phyloP scores from a whole-genome alignment of 139 green algal genomes.

The Diplosphaera chodatii region DNA sequence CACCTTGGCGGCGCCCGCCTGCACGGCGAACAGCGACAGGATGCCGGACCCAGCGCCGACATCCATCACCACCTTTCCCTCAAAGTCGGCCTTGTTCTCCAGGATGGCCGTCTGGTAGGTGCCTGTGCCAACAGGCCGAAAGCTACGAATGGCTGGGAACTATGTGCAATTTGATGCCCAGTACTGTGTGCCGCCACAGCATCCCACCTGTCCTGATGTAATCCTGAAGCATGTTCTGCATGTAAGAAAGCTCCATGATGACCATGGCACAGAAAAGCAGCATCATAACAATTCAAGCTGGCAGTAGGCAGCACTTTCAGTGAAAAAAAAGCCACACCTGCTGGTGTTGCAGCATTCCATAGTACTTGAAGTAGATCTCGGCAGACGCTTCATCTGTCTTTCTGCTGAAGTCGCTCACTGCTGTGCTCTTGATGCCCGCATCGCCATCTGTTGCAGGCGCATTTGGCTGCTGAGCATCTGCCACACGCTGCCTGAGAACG shows the following conservation, averaged over 20 bases:
- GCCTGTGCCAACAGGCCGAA: no score
- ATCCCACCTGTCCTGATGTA: background rate
- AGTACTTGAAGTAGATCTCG: slow-evolving; percentile 87
- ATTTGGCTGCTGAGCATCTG: background rate
- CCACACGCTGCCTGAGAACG: background rate
- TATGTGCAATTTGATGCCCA: no score
- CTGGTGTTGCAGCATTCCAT: slow-evolving; percentile 83
- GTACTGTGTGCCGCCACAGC: no score
- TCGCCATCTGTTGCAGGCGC: background rate
- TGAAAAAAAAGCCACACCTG: no score
- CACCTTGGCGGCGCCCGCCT: no score
- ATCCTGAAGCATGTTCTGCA: slow-evolving; percentile 74
- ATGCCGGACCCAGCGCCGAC: slow-evolving; percentile 90
- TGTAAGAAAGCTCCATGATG: no score
- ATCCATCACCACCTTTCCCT: slow-evolving; percentile 88
- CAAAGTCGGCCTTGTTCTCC: slow-evolving; percentile 82
- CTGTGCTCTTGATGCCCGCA: no score
- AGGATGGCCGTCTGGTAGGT: slow-evolving; percentile 91
- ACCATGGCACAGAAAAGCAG: no score
- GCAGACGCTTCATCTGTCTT: slow-evolving; percentile 73
- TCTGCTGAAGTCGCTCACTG: slow-evolving; percentile 41
- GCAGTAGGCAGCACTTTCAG: no score
- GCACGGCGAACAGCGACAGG: slow-evolving; percentile 94
- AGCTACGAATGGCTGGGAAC: no score
- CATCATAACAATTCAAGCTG: no score